Base-by-base conservation (phyloP, 176 grass and related monocot species). In the Avena atlantica region DNA sequence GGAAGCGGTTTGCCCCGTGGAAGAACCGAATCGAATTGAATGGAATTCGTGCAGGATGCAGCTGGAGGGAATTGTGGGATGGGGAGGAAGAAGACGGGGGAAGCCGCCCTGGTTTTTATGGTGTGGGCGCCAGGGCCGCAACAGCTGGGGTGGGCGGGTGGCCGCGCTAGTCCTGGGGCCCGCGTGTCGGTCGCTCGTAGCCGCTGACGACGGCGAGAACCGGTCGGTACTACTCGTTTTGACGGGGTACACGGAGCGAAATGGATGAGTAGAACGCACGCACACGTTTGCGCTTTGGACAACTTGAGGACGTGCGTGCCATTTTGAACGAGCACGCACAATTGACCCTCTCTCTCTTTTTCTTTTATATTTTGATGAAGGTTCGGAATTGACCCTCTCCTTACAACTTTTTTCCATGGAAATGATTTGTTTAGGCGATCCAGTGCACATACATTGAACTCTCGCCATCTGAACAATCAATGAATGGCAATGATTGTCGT, bases 81-180 rank as follows among this genome's bases (percentile, higher is more conserved):
- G 73, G 48, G 48, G 23, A 52, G 73, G 73, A 76, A 76, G 73
- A 76, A 76, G 73, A 76, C 24, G 74, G 50, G 23, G 49, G 24
- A 74, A 2, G 21, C 12, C 13, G 49, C 10, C 48, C 74, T 53
- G 50, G 50, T 77, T 77, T 77, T 77, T 77, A 77, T 77, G 25
- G 74, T 36, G 74, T 52, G 50, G 49, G 49, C 50, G 74, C 21
- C 72, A 75, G 72, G 47, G 17, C 72, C 7, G 2, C 48, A 27
- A 51, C 72, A 75, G 72, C 72, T 52, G 72, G 72, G 8, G 13
- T 0, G 5, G 71, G 45, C 40, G 44, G 42, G 12, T 2, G 72
- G 72, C 47, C 23, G 23, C 47, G 72, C 3, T 2, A 15, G 24
- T 6, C 12, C 24, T 25, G 74, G 67, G 74, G 24, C 74, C 74